phyloP scores from a whole-genome alignment of 179 eudicot species.

The Beta corolliflora region DNA sequence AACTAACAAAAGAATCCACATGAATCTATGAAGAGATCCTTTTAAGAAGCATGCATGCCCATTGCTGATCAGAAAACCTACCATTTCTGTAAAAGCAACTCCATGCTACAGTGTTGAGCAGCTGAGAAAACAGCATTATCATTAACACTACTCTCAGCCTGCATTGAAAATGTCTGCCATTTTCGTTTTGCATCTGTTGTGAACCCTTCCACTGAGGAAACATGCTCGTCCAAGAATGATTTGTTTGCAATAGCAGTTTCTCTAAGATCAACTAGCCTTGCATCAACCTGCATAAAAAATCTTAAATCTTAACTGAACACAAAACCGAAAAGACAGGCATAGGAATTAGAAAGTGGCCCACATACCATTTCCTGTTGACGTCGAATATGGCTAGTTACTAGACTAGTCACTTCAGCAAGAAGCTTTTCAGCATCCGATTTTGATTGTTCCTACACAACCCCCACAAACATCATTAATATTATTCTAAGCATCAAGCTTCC shows the following conservation, averaged over 20 bases:
- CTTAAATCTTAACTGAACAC: conserved; percentile 4
- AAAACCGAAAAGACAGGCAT: conserved; percentile 8
- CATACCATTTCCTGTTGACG: conserved; percentile 85
- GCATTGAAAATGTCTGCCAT: conserved; percentile 76
- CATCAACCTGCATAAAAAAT: conserved; percentile 57
- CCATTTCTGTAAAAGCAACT: conserved; percentile 80
- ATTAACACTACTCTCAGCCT: conserved; percentile 62
- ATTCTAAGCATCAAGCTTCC: background rate
- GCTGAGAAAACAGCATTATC: conserved; percentile 84
- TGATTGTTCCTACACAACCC: conserved; percentile 69
- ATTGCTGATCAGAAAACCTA: conserved; percentile 29
- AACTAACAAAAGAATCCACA: background rate
- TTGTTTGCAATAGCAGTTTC: conserved; percentile 63
- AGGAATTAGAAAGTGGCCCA: background rate
- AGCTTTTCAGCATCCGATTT: conserved; percentile 80
- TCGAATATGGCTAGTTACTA: conserved; percentile 67
- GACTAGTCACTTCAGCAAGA: conserved; percentile 75
- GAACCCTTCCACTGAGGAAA: conserved; percentile 63
- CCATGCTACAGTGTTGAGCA: conserved; percentile 96
- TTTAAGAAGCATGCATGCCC: background rate
- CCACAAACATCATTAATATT: conserved; percentile 15
- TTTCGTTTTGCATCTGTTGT: conserved; percentile 91
- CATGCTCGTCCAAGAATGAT: conserved; percentile 72
- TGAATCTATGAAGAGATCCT: background rate
- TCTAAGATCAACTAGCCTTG: conserved; percentile 56